A percentile compares a stretch with the other conserved stretches of the same genome.
phyloP scores from a whole-genome alignment of 2,329 filamentous ascomycete species.

The Bipolaris bicolor region DNA sequence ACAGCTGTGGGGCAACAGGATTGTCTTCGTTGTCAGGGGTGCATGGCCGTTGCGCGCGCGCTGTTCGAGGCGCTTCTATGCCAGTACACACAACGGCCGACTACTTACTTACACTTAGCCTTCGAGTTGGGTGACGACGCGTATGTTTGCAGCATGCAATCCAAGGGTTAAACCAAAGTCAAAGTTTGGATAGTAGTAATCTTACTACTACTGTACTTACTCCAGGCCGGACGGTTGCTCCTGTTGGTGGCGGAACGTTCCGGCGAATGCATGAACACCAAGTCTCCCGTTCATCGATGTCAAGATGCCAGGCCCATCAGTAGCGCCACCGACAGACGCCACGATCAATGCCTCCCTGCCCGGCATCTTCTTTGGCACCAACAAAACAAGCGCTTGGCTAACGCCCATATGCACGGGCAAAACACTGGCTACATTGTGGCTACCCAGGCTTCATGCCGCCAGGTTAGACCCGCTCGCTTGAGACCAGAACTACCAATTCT shows the following conservation, averaged over 20 bases:
- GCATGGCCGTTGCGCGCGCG: conserved; percentile 18
- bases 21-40: conserved; percentile 1
- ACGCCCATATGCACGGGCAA: conserved; percentile 18
- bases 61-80: conserved; percentile 3
- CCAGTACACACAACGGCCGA: not conserved
- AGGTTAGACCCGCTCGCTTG: conserved; percentile 14
- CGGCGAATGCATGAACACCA: conserved; percentile 2
- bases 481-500: conserved; percentile 14
- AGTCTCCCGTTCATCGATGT: conserved; percentile 12
- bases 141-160: not conserved
- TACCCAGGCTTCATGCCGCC: conserved; percentile 31
- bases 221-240: not conserved
- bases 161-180: not conserved
- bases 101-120: not conserved
- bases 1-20: conserved; percentile 3
- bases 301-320: not conserved
- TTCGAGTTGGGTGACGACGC: not conserved
- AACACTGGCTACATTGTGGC: conserved; percentile 19
- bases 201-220: not conserved
- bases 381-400: conserved; percentile 31
- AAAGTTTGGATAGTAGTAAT: not conserved
- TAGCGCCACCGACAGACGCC: conserved; percentile 22
- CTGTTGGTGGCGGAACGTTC: not conserved
- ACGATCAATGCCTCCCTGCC: conserved; percentile 18
- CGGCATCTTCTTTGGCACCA: conserved; percentile 25